Base-by-base conservation (phyloP, 768 basidiomycete genomes). In the Daedaleopsis sinensis region DNA sequence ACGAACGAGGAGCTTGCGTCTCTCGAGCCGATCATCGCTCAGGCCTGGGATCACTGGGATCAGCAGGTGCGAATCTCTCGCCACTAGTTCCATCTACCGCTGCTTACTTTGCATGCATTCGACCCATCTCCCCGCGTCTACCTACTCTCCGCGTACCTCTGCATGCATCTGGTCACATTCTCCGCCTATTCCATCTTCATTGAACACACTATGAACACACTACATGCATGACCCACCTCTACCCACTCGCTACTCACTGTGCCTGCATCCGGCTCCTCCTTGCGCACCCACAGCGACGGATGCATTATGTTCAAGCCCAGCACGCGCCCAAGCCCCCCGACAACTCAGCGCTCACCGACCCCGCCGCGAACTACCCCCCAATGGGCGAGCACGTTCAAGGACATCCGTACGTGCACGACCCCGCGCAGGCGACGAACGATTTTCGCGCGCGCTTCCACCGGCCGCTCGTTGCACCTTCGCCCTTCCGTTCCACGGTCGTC, bases 1-100 rank as follows among this genome's bases (percentile, higher is more conserved):
- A 85, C 89, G 27, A 85, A 84, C 73, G 91, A 93, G 55, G 92
- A 94, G 68, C 80, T 94, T 18, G 86, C 85, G 3, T 85, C 88
- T 11, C 76, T 94, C 52, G 89, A 93, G 69, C 89, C 90, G 27
- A 78, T 91, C 66, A 88, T 94, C 49, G 91, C 92, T 6, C 87
- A 89, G 49, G 91, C 91, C 18, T 94, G 90, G 82, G 92, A 94
- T 59, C 87, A 89, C 42, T 94, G 92, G 92, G 88, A 93, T 67
- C 84, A 86, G 66, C 87, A 88, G 72, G 91, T 92, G 69, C 58
- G 83, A 72, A 32, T 38, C n/a, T 37, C n/a, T 5, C n/a, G 42
- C 16, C 39, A 18, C n/a, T n/a, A n/a, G n/a, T n/a, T n/a, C n/a
- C n/a, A n/a, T n/a, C n/a, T n/a, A n/a, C n/a, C n/a, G n/a, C n/a